phyloP scores from a whole-genome alignment of 805 yeast genomes.

The Suhomyces canberraensis region DNA sequence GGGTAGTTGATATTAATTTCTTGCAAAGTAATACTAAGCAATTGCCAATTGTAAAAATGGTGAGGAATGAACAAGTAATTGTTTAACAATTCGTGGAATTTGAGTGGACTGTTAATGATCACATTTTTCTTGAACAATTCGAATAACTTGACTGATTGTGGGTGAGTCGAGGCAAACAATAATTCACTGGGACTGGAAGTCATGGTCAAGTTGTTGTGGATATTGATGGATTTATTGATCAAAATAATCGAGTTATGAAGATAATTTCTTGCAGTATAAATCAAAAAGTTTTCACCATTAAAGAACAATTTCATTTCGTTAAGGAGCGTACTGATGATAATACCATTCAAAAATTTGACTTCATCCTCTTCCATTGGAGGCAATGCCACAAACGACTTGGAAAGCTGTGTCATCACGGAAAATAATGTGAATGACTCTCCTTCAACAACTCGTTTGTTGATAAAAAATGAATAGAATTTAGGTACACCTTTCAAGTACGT shows the following conservation, averaged over 20 bases:
- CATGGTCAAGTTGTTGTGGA: conserved; percentile 4
- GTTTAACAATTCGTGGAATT: conserved; percentile 47
- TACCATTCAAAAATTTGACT: conserved; percentile 21
- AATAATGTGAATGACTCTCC: conserved; percentile 1
- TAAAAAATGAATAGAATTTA: conserved; percentile 16
- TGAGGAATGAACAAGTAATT: conserved; percentile 45
- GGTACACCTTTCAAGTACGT: conserved; percentile 29
- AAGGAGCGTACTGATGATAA: conserved; percentile 29
- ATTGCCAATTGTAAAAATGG: conserved; percentile 40
- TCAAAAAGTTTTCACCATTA: conserved; percentile 17
- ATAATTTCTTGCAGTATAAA: conserved; percentile 36
- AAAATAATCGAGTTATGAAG: conserved; percentile 54
- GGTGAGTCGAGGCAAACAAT: not conserved
- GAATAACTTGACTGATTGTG: conserved; percentile 19
- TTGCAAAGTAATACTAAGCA: conserved; percentile 44
- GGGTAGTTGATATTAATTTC: conserved; percentile 38
- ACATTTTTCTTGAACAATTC: conserved; percentile 46
- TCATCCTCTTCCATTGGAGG: conserved; percentile 7
- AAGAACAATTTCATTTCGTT: conserved; percentile 31
- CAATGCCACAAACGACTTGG: conserved; percentile 20
- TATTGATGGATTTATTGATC: conserved; percentile 41
- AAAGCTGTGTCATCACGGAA: conserved; percentile 23
- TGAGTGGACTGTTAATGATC: conserved; percentile 48
- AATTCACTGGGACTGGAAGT: not conserved
- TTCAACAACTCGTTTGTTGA: conserved; percentile 7